phyloP scores from a whole-genome alignment of 2,329 filamentous ascomycete genomes.

The Ilyonectria robusta region DNA sequence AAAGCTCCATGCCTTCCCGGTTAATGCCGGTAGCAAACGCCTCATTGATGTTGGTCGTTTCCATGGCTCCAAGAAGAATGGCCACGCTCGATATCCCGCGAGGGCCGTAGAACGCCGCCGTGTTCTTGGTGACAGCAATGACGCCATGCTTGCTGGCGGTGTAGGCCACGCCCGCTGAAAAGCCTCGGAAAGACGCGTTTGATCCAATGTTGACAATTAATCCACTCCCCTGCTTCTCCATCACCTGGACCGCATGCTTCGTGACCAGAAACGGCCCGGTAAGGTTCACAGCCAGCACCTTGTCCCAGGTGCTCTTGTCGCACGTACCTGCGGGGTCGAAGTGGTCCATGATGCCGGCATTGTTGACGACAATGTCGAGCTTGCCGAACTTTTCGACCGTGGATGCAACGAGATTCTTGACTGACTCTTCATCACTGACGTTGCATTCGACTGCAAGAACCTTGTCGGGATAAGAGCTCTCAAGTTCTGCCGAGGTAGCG shows the following conservation, averaged over 20 bases:
- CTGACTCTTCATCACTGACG: slow-evolving; percentile 42
- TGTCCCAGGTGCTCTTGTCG: slow-evolving; percentile 64
- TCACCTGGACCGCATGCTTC: slow-evolving; percentile 62
- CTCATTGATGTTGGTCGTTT: slow-evolving; percentile 69
- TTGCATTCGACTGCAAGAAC: slow-evolving; percentile 27
- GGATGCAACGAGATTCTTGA: slow-evolving; percentile 42
- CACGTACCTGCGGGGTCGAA: slow-evolving; percentile 67
- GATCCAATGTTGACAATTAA: slow-evolving; percentile 68
- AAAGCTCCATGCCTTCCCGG: slow-evolving; percentile 49
- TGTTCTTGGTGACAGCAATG: slow-evolving; percentile 69
- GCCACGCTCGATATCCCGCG: slow-evolving; percentile 68
- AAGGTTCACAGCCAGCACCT: slow-evolving; percentile 69
- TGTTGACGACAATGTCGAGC: slow-evolving; percentile 71
- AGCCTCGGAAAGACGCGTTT: slow-evolving; percentile 60
- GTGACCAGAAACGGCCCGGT: slow-evolving; percentile 68
- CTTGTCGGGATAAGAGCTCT: slow-evolving; percentile 5
- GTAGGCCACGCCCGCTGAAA: slow-evolving; percentile 61
- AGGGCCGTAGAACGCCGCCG: slow-evolving; percentile 67
- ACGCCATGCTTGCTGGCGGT: slow-evolving; percentile 69
- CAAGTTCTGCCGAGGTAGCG: slow-evolving; percentile 5
- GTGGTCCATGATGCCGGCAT: slow-evolving; percentile 70
- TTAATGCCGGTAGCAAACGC: slow-evolving; percentile 56
- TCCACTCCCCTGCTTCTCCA: slow-evolving; percentile 51
- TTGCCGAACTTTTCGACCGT: slow-evolving; percentile 42
- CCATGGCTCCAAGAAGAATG: slow-evolving; percentile 64